phyloP scores from a whole-genome alignment of 1,284 basidiomycete species.

The Cutaneotrichosporon mucoides region DNA sequence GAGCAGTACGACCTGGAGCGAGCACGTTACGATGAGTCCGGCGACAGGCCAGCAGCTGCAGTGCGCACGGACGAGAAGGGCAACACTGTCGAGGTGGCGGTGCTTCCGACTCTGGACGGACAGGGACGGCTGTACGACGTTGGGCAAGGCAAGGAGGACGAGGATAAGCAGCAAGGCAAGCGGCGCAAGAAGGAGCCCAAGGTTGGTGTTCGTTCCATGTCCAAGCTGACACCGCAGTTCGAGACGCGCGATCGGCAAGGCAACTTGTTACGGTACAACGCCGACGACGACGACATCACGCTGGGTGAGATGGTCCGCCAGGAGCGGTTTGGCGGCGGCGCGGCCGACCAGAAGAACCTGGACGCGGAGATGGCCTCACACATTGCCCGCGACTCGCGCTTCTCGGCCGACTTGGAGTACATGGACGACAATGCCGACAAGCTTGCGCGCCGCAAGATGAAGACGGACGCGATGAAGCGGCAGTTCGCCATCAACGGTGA shows the following conservation, averaged over 20 bases:
- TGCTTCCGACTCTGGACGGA: constrained; percentile 85
- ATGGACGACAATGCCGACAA: constrained; percentile 95
- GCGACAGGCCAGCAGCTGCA: constrained; percentile 28
- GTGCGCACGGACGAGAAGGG: constrained; percentile 28
- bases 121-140: constrained; percentile 86
- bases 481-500: constrained; percentile 92
- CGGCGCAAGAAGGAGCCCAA: constrained; percentile 71
- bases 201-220: constrained; percentile 49
- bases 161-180: constrained; percentile 12
- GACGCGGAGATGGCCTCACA: constrained; percentile 87
- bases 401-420: constrained; percentile 84
- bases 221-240: constrained; percentile 52
- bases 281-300: constrained; percentile 80
- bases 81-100: constrained; percentile 58
- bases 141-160: constrained; percentile 59
- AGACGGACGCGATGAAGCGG: constrained; percentile 90
- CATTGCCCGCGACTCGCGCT: constrained; percentile 81
- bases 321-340: constrained; percentile 83
- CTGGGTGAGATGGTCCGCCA: constrained; percentile 89
- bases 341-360: constrained; percentile 81
- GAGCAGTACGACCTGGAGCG: constrained; percentile 71
- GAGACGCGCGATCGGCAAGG: constrained; percentile 90
- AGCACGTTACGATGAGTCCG: constrained; percentile 49
- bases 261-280: constrained; percentile 73
- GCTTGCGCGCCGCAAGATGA: constrained; percentile 88